Evolutionary conservation across 2,329 filamentous ascomycete genomes (phyloP), one percentile per base, ranked within the genome.

Genomic region (Exophiala mesophila): DNA sequence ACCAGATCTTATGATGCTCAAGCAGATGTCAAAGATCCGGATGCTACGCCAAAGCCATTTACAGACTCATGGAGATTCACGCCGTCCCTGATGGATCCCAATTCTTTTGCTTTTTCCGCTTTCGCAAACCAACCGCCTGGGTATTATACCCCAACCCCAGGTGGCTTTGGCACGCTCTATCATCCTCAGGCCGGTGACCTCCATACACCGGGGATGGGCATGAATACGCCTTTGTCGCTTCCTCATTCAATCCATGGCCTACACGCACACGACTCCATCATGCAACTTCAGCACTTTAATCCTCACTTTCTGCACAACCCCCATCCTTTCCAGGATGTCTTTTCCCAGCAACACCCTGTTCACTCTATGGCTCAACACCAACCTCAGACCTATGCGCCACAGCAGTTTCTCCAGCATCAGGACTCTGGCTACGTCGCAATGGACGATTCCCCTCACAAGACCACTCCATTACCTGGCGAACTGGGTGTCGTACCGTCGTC

Each of bases 41-140:
- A 95, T 59, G 83, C 85, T 15, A 94, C 87, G 3, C 87, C 88
- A 4, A 79, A 85, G 61, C 84, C 82, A 13, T 77, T 83, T 30
- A 81, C 84, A 57, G 88, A 96, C 55, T 80, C 77, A 55, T 92
- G 89, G 82, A 78, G 85, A 53, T 88, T 95, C 59, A 94, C 89
- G 2, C 88, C 89, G 3, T 92, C 88, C 16, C 72, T 94, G 44
- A 76, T 97, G 60, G 90, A 97, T 60, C 81, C 88, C 13, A 88
- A 83, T 62, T 85, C 86, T 20, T 87, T 87, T 62, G 78, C 80
- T 17, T 96, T 95, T 65, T 75, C 80, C 46, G 74, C 76, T 42
- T 90, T 94, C 59, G 80, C 83, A 52, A 87, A 85, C 63, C 85
- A 89, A 52, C 78, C 83, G 33, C 78, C 85, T 12, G 85, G 83